Base-by-base conservation (phyloP, 2,329 filamentous ascomycete genomes). In the Penicillium palitans region DNA sequence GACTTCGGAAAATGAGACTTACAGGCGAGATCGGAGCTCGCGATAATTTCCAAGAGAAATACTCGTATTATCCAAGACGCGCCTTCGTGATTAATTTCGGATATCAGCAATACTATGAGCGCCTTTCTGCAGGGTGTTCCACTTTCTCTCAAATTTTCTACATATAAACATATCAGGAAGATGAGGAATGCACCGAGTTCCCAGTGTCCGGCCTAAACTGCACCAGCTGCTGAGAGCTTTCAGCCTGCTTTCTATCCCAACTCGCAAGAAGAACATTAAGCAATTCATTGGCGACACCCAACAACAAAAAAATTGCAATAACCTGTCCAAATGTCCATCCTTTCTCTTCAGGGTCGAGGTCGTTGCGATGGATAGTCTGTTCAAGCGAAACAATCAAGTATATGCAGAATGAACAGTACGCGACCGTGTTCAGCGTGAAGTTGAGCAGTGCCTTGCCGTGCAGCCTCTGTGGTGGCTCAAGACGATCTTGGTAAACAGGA, bases 301-400 rank as follows among this genome's bases (percentile, higher is more conserved):
- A 24, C 40, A 64, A 51, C 45, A 62, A 42, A 37, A 61, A 63
- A 33, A 64, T 64, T 4, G 62, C 62, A 62, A 64, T 59, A 10
- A 64, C 55, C 37, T 64, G 60, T 4, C 62, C 60, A 51, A 64
- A 64, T 2, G 60, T 63, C 60, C 62, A 62, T 6, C 58, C 55
- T 35, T 42, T 56, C 29, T 63, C 60, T 41, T 63, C 33, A 0
- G 60, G 56, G n/a, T 59, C 50, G 9, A 63, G 58, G 27, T 44
- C 31, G 9, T 64, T 64, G 13, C 60, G 62, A 27, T 51, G 21
- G 19, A 62, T 61, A n/a, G 58, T 61, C 56, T 64, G 61, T n/a
- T 64, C 62, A 31, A 64, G 35, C n/a, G 62, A 61, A 15, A 62
- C 61, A 24, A 64, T 64, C 55, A 64, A 29, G 24, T 64, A 64